Evolutionary conservation across 306 rosid genomes (phyloP).

Genomic region (Abrus precatorius): DNA sequence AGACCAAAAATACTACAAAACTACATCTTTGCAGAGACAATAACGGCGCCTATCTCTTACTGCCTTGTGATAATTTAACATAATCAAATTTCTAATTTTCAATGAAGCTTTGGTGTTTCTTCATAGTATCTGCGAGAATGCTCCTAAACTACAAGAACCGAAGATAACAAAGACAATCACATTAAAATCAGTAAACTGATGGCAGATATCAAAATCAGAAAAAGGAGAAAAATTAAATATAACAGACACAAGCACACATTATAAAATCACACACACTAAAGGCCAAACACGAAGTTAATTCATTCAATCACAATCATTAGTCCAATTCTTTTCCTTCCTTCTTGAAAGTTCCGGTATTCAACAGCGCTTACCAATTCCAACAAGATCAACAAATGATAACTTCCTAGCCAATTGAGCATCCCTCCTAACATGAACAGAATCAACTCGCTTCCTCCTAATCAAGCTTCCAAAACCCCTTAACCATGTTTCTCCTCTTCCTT

Average conservation of each 20-base stretch:
- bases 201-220: slow-evolving; percentile 18
- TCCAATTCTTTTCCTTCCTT: background rate
- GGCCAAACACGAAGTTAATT: background rate
- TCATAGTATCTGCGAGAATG: background rate
- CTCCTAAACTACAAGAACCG: background rate
- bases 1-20: slow-evolving; percentile 6
- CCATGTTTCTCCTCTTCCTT: slow-evolving; percentile 38
- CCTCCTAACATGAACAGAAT: slow-evolving; percentile 57
- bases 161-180: background rate
- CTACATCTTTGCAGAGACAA: background rate
- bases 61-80: background rate
- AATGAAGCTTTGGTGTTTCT: background rate
- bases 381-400: slow-evolving; percentile 66
- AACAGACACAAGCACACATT: background rate
- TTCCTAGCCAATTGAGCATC: slow-evolving; percentile 67
- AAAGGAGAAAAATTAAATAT: background rate
- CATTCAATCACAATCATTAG: slow-evolving; percentile 19
- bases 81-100: background rate
- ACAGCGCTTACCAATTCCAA: slow-evolving; percentile 65
- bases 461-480: slow-evolving; percentile 58
- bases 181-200: background rate
- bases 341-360: background rate
- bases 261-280: background rate
- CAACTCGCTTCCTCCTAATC: slow-evolving; percentile 74
- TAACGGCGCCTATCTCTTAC: background rate